A percentile compares a stretch with the other conserved stretches of the same genome.
phyloP scores from a whole-genome alignment of 2,329 filamentous ascomycete genomes.

The Sarocladium strictum region DNA sequence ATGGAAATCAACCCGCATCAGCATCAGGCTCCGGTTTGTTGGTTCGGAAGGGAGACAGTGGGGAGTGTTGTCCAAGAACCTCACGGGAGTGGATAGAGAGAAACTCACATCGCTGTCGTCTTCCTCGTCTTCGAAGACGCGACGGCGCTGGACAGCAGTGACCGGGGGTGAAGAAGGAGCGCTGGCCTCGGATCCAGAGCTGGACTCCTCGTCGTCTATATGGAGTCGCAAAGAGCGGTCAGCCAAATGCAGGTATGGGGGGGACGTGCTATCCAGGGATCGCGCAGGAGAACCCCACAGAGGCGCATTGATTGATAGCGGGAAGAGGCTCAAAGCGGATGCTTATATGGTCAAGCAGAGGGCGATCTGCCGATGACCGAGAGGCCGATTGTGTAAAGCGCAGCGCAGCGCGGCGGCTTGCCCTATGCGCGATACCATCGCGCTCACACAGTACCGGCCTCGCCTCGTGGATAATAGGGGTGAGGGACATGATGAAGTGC shows the following conservation, averaged over 20 bases:
- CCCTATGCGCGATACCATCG: conserved; percentile 9
- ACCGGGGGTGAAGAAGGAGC: conserved; percentile 31
- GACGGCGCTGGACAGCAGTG: conserved; percentile 30
- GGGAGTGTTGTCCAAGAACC: conserved; percentile 4
- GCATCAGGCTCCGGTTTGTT: not conserved
- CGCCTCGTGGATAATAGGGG: conserved; percentile 1
- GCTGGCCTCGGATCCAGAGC: conserved; percentile 27
- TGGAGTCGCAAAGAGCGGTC: conserved; percentile 15
- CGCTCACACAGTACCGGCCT: conserved; percentile 9
- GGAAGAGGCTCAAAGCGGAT: not conserved
- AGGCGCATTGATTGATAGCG: conserved; percentile 10
- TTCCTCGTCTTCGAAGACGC: conserved; percentile 87
- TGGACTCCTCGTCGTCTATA: conserved; percentile 32
- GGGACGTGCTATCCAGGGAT: conserved; percentile 9
- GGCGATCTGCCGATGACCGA: conserved; percentile 5
- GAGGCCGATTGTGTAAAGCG: not conserved
- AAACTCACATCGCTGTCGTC: conserved; percentile 68
- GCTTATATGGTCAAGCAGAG: conserved; percentile 1
- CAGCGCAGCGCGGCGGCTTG: conserved; percentile 5
- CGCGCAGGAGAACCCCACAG: conserved; percentile 11
- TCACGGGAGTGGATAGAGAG: not conserved
- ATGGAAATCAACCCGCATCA: conserved; percentile 2
- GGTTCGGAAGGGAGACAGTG: too few species aligned
- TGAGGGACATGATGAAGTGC: conserved; percentile 11
- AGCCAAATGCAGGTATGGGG: conserved; percentile 13